phyloP scores from a whole-genome alignment of 2,329 filamentous ascomycete genomes.

The Fusarium sp. region DNA sequence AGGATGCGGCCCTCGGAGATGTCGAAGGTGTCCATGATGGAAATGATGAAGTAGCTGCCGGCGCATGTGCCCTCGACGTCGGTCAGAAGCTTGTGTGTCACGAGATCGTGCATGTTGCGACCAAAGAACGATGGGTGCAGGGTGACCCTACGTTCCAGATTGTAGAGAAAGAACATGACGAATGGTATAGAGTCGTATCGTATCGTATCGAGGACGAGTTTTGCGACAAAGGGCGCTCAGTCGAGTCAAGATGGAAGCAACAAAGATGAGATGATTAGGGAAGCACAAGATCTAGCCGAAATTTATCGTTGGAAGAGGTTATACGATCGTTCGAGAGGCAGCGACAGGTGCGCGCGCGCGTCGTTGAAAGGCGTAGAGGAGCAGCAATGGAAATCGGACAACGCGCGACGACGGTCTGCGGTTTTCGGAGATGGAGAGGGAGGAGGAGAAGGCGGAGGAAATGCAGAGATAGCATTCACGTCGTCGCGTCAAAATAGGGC shows the following conservation, averaged over 20 bases:
- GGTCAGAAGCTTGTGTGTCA: slow-evolving; percentile 88
- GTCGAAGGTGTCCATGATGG: slow-evolving; percentile 96
- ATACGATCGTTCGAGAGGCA: slow-evolving; percentile 17
- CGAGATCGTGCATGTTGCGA: slow-evolving; percentile 90
- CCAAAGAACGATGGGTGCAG: slow-evolving; percentile 98
- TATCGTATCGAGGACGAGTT: background rate
- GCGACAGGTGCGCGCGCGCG: slow-evolving; percentile 13
- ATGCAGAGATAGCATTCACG: slow-evolving; percentile 17
- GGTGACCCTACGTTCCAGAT: slow-evolving; percentile 93
- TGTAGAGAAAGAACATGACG: slow-evolving; percentile 96
- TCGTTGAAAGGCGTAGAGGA: slow-evolving; percentile 3
- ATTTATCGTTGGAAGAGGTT: background rate
- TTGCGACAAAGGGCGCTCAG: slow-evolving; percentile 3
- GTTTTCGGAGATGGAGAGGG: slow-evolving; percentile 4
- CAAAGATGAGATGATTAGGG: background rate
- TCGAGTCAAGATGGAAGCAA: background rate
- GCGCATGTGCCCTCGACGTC: slow-evolving; percentile 97
- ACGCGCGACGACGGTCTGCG: slow-evolving; percentile 16
- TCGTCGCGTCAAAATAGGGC: slow-evolving; percentile 33
- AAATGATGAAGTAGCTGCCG: slow-evolving; percentile 96
- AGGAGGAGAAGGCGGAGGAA: slow-evolving; percentile 11
- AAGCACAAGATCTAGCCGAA: slow-evolving; percentile 3
- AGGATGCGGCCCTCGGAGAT: slow-evolving; percentile 94
- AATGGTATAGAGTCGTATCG: slow-evolving; percentile 11
- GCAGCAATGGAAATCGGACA: slow-evolving; percentile 4